These are phyloP conservation scores for Aureobasidium sp. DNA, from an alignment of 2,329 filamentous ascomycete species.

Conservation along the genomic window DNA sequence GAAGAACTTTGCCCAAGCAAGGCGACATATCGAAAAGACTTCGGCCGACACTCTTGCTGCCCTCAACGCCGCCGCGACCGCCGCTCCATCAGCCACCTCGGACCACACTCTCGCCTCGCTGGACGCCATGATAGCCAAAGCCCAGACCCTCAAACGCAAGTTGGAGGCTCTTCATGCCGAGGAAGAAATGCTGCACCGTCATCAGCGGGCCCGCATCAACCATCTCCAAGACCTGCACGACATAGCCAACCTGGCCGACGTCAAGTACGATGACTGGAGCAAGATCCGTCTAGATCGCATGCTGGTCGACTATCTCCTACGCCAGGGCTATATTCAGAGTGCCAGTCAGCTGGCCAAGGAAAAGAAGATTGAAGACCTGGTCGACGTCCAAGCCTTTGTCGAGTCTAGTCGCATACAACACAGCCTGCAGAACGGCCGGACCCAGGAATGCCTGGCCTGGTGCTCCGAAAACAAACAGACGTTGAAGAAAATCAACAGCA, in stretches of 20 bases:
- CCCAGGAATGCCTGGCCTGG: slow-evolving; percentile 78
- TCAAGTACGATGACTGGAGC: slow-evolving; percentile 90
- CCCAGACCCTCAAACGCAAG: slow-evolving; percentile 84
- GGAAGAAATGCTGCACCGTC: slow-evolving; percentile 67
- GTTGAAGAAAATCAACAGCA: slow-evolving; percentile 78
- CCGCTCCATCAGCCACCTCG: slow-evolving; percentile 37
- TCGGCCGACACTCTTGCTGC: slow-evolving; percentile 23
- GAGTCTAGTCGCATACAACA: slow-evolving; percentile 72
- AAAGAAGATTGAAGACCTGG: slow-evolving; percentile 69
- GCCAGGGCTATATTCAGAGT: slow-evolving; percentile 73
- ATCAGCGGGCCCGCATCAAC: slow-evolving; percentile 67
- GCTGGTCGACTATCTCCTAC: slow-evolving; percentile 84
- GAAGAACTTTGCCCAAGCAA: slow-evolving; percentile 86
- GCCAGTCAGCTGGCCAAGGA: slow-evolving; percentile 68
- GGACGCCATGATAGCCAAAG: slow-evolving; percentile 76
- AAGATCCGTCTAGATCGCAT: slow-evolving; percentile 73
- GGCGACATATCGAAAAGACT: slow-evolving; percentile 68
- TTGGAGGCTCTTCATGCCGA: slow-evolving; percentile 70
- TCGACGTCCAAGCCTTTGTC: slow-evolving; percentile 83
- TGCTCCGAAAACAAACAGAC: slow-evolving; percentile 90
- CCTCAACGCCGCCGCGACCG: slow-evolving; percentile 48
- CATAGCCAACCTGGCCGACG: slow-evolving; percentile 77
- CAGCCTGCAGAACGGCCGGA: slow-evolving; percentile 62
- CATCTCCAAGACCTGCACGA: slow-evolving; percentile 76
- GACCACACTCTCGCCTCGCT: slow-evolving; percentile 56